Conservation (phyloP, 257 asterid genomes). For the Thymus mandschuricus region DNA sequence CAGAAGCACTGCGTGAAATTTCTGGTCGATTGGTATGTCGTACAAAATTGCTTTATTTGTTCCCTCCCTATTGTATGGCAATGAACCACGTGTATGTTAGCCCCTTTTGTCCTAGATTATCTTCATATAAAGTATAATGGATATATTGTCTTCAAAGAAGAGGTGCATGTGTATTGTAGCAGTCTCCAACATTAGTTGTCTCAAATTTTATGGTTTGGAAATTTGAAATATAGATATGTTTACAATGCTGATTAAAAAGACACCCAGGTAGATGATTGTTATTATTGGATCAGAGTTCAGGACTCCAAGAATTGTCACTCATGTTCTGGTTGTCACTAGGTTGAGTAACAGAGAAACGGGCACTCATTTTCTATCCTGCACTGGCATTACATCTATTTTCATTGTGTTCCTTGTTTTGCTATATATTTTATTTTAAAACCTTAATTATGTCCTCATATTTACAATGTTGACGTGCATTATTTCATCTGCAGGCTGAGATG, state of each 20-base stretch:
- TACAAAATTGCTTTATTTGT: conserved; percentile 18
- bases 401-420: background rate
- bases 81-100: conserved; percentile 15
- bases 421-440: background rate
- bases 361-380: background rate
- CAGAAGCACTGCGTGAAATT: conserved; percentile 99
- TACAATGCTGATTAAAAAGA: background rate
- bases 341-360: background rate
- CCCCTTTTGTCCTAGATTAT: conserved; percentile 13
- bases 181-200: conserved; percentile 1
- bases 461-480: conserved; percentile 24
- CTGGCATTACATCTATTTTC: background rate
- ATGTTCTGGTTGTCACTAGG: conserved; percentile 1
- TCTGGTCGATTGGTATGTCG: conserved; percentile 95
- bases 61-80: background rate
- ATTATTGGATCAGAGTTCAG: conserved; percentile 1
- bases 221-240: background rate
- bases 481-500: conserved; percentile 83
- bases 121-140: conserved; percentile 8
- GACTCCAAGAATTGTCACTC: background rate
- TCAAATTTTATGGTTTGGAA: conserved; percentile 9
- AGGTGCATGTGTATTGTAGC: conserved; percentile 11
- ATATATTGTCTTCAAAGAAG: conserved; percentile 6
- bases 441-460: background rate
- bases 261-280: background rate